Evolutionary conservation across 305 asterid species (phyloP), one percentile per base, ranked within the genome.

Genomic region (Solanum chacoense): DNA sequence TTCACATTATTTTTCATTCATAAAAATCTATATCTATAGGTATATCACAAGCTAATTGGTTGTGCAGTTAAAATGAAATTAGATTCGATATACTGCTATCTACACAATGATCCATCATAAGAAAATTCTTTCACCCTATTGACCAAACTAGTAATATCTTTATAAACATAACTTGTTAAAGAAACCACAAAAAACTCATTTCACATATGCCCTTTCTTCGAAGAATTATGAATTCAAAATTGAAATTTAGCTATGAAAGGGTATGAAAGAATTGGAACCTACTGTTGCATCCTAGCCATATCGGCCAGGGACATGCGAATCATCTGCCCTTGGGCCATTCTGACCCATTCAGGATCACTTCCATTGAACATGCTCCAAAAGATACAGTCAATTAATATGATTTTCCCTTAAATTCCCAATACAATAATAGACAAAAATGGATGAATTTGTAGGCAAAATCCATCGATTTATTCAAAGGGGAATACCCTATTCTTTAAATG

Each of bases 281-380:
- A 0, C 8, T 16, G n/a, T 2, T 50, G n/a, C 8, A 50, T 50
- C 65, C 4, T 14, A 50, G 65, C n/a, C n/a, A 50, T 16, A 50
- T 20, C 3, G 18, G n/a, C 4, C 3, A 11, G 1, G 18, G 98
- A 97, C 99, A 97, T 97, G 86, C 98, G 96, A 87, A 94, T 94
- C 98, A 96, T 97, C 97, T 97, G 98, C 93, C 96, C 98, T 92
- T 97, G 98, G 86, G 99, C 98, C 88, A 94, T 91, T 93, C 96
- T 90, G 75, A 97, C 93, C 93, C 96, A 69, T 85, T 96, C 98
- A 63, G 98, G 98, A 94, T 97, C 98, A 96, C 94, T 93, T 35
- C 95, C 98, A 92, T 94, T 94, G 80, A 93, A 94, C 96, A 94
- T 95, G 85, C 76, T 37, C n/a, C n/a, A 20, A 73, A 72, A 31